Conservation (phyloP, 371 early-diverging fungal genomes). For the Rhizopus microsporus region DNA sequence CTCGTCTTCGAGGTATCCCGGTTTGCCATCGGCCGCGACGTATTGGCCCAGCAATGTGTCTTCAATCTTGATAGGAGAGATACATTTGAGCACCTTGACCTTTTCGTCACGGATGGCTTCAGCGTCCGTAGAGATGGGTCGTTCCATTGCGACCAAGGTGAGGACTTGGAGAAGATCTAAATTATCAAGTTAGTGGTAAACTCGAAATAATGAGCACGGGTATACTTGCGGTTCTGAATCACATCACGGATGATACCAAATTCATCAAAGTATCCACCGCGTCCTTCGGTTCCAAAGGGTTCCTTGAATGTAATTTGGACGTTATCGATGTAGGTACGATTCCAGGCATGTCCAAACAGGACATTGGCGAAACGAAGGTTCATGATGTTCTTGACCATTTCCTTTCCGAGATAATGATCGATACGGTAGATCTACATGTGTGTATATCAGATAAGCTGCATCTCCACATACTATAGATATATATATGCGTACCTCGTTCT, state of each 20-base stretch:
- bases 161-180: slow-evolving; percentile 88
- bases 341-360: slow-evolving; percentile 93
- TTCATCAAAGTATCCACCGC: slow-evolving; percentile 99
- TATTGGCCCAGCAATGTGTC: slow-evolving; percentile 92
- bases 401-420: slow-evolving; percentile 98
- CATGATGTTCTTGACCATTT: slow-evolving; percentile 98
- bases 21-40: slow-evolving; percentile 72
- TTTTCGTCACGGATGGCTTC: slow-evolving; percentile 94
- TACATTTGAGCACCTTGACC: slow-evolving; percentile 82
- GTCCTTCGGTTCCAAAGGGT: slow-evolving; percentile 96
- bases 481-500: slow-evolving; percentile 65
- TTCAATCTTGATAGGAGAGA: slow-evolving; percentile 74
- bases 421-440: slow-evolving; percentile 87
- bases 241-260: slow-evolving; percentile 99
- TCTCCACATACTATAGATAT: not conserved
- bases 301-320: slow-evolving; percentile 99
- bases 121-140: slow-evolving; percentile 80
- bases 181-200: not conserved
- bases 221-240: slow-evolving; percentile 91
- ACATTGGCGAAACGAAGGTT: slow-evolving; percentile 93
- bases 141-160: slow-evolving; percentile 90
- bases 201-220: not conserved
- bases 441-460: not conserved
- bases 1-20: slow-evolving; percentile 92
- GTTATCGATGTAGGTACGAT: slow-evolving; percentile 85